Conservation (phyloP, 2,329 filamentous ascomycete genomes). For the Fusarium sp. region DNA sequence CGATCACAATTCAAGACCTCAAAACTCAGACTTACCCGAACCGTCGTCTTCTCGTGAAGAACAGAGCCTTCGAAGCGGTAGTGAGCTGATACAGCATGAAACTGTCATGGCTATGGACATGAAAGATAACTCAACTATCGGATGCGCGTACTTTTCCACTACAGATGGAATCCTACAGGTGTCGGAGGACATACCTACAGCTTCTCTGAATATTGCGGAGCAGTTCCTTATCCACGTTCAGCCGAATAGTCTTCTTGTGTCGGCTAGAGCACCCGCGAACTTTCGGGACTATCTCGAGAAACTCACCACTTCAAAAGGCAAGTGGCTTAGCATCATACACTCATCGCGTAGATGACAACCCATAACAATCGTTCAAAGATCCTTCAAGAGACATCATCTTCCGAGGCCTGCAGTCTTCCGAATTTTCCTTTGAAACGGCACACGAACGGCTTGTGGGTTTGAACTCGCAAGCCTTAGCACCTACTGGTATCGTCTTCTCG, state of each 20-base stretch:
- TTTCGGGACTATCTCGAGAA: slow-evolving; percentile 52
- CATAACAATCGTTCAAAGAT: slow-evolving; percentile 5
- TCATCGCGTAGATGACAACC: not conserved
- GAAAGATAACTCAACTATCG: slow-evolving; percentile 75
- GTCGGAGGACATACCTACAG: slow-evolving; percentile 79
- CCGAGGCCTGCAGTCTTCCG: slow-evolving; percentile 75
- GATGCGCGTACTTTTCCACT: slow-evolving; percentile 86
- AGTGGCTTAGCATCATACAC: slow-evolving; percentile 5
- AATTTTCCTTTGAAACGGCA: slow-evolving; percentile 78
- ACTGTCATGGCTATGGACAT: slow-evolving; percentile 85
- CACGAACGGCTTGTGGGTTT: slow-evolving; percentile 72
- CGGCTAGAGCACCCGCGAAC: slow-evolving; percentile 59
- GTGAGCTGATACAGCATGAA: slow-evolving; percentile 57
- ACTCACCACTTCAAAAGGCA: slow-evolving; percentile 19
- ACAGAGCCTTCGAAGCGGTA: slow-evolving; percentile 18
- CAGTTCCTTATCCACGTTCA: slow-evolving; percentile 67
- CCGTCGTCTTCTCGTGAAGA: not conserved
- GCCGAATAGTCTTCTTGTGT: slow-evolving; percentile 67
- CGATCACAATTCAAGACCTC: not conserved
- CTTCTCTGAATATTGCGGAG: slow-evolving; percentile 76
- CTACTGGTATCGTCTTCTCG: slow-evolving; percentile 41
- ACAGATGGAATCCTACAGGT: slow-evolving; percentile 77
- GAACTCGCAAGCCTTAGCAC: slow-evolving; percentile 19
- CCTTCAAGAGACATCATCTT: slow-evolving; percentile 56
- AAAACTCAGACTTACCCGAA: not conserved